Base-by-base conservation (phyloP, 345 rosid genomes). In the Populus nigra region DNA sequence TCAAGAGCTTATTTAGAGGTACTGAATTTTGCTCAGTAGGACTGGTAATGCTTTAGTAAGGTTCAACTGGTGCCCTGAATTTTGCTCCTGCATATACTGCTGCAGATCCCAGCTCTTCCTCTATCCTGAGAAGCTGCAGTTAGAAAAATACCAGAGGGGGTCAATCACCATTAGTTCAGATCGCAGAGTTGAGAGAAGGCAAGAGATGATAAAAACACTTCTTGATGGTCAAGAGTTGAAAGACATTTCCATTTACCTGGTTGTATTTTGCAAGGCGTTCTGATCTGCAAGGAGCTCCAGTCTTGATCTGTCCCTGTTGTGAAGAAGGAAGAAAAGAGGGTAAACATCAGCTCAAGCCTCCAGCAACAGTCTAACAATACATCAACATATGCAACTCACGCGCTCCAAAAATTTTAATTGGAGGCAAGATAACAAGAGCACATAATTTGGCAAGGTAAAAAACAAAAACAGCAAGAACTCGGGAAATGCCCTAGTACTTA, bases 241-340 rank as follows among this genome's bases (percentile, higher is more conserved):
- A 43, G 43, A 22, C 61, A 36, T n/a, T 6, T 67, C 6, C 12
- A 45, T 38, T 53, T 16, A 79, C 98, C 97, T 93, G 99, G 78
- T 93, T 96, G 84, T 93, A 96, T 57, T 96, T 96, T 8, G 98
- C 98, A 65, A 96, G 93, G 68, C 98, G 90, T 89, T 96, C 99
- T 0, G 99, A 96, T 83, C 99, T 89, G 92, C 98, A 92, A 31
- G 99, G 98, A 53, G 98, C 98, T 73, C 99, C 99, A 0, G 99
- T 96, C 85, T 96, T 96, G 72, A 96, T 96, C 80, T 96, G 99
- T 57, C 97, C 97, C 98, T 96, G 88, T 69, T 69, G 15, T 22
- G 71, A 22, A 38, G 23, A 7, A 68, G 70, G 33, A 36, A 20
- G 18, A 69, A 41, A 41, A n/a, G 22, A 68, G 15, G 12, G 25